Base-by-base conservation (phyloP, 345 rosid genomes). In the Trapa incisa region DNA sequence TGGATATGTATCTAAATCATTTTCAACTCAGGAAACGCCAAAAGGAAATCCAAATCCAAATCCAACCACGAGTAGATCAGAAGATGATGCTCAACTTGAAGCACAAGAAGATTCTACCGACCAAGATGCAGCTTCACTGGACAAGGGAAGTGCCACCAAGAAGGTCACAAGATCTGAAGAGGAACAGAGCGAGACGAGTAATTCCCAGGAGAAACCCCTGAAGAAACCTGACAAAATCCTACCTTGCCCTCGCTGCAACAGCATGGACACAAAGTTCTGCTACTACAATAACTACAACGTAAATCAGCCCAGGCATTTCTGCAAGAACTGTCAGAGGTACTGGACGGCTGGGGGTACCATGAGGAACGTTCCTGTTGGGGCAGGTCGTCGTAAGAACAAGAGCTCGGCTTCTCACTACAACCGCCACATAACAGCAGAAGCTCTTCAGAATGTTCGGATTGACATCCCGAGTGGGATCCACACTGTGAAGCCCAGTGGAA, bases 311-410 rank as follows among this genome's bases (percentile, higher is more conserved):
- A 85, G 97, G 0, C 94, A 92, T 72, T 88, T 92, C 79, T 92
- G 98, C 72, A 92, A 88, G 84, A 86, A 86, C 71, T 89, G 98
- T 68, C 98, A 92, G 79, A 86, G 98, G 72, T 92, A 92, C 79
- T 92, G 98, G 98, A 92, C 98, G 1, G 96, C 93, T 15, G 98
- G 98, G 65, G 98, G 98, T 71, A 88, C 93, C 1, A 89, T 92
- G 97, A 84, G 97, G 76, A 92, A 92, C 2, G 48, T 45, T 45
- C 48, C 48, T 7, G 48, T 45, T 11, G 48, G 48, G 48, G 48
- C 48, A 6, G 98, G 97, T 22, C 79, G 98, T 11, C 89, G 98
- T 65, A 92, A 88, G 89, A 92, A 83, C 79, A 92, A 92, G 85
- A 87, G 74, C 65, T 82, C 91, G 0, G 77, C 90, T 33, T 84